Base-by-base conservation (phyloP, 2,329 filamentous ascomycete genomes). In the Fusarium albidum region DNA sequence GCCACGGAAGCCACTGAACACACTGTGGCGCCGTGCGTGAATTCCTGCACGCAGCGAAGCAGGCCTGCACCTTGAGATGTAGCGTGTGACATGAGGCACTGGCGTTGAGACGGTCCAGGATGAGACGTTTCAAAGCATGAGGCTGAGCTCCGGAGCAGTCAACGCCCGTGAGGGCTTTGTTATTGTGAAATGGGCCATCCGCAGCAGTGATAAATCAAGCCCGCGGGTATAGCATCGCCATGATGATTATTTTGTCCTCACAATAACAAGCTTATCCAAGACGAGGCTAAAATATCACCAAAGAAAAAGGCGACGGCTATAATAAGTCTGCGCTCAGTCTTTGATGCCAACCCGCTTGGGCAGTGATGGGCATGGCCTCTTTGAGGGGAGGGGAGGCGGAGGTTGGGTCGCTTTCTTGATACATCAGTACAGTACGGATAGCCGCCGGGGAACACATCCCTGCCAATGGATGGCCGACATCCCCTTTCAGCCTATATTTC, bases 391-490 rank as follows among this genome's bases (percentile, higher is more conserved):
- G 26, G 18, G 14, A 44, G 33, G 55, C 45, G 39, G 57, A 61
- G 35, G 57, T 44, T 57, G 44, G n/a, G 39, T 17, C 15, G 27
- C 13, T 28, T 13, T 29, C 5, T 31, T 41, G 10, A 38, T 32
- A 25, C 29, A 31, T 39, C 52, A 26, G 32, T 37, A 15, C n/a
- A n/a, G n/a, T n/a, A n/a, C n/a, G n/a, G n/a, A 28, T 60, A 61
- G 53, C 44, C 57, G 54, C 57, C 46, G 35, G 46, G 46, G 34
- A 13, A 49, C 50, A 55, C 51, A 49, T 51, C 57, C 57, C 59
- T 55, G 45, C 55, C 44, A 51, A n/a, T n/a, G n/a, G n/a, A n/a
- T n/a, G n/a, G n/a, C n/a, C 48, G 37, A 34, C 43, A 46, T 27
- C 18, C 34, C 14, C 33, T 39, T 27, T 40, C 39, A 21, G 21